These are phyloP conservation scores for Colletotrichum tamarilloi DNA, from an alignment of 2,329 filamentous ascomycete genomes.

Conservation along the genomic window DNA sequence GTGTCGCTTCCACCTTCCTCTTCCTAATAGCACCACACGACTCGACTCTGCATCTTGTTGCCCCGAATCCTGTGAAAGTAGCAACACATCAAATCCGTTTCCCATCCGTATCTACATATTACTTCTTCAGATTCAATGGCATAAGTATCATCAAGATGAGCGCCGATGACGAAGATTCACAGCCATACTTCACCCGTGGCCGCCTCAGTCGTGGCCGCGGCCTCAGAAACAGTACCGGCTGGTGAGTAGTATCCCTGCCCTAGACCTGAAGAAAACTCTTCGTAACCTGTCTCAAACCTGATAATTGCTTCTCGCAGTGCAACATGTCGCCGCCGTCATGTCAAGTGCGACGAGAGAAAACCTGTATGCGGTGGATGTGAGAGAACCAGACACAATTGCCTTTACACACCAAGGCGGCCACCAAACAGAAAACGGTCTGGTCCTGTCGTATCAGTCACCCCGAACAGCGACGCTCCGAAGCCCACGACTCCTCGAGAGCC, in stretches of 20 bases:
- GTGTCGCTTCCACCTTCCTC: too few species aligned
- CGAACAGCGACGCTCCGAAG: background rate
- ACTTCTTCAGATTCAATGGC: background rate
- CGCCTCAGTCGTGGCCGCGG: conserved; percentile 28
- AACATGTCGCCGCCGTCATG: conserved; percentile 35
- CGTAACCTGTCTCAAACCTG: background rate
- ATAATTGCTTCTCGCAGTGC: background rate
- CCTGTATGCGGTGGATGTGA: conserved; percentile 37
- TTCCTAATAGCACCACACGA: too few species aligned
- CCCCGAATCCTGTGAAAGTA: too few species aligned
- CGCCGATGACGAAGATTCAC: conserved; percentile 3
- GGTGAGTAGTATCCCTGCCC: conserved; percentile 1
- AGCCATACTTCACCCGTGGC: conserved; percentile 24
- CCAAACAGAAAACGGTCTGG: conserved; percentile 6
- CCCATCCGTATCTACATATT: background rate
- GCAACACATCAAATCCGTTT: background rate
- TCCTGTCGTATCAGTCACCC: background rate
- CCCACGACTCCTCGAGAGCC: background rate
- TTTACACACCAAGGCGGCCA: conserved; percentile 5
- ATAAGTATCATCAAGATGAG: background rate
- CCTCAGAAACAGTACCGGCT: conserved; percentile 33
- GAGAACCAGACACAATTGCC: conserved; percentile 11
- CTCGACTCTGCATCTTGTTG: too few species aligned
- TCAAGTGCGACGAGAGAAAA: conserved; percentile 42
- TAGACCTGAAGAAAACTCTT: background rate